These are phyloP conservation scores for Ganoderma leucocontextum DNA, from an alignment of 1,284 basidiomycete species.

Conservation along the genomic window DNA sequence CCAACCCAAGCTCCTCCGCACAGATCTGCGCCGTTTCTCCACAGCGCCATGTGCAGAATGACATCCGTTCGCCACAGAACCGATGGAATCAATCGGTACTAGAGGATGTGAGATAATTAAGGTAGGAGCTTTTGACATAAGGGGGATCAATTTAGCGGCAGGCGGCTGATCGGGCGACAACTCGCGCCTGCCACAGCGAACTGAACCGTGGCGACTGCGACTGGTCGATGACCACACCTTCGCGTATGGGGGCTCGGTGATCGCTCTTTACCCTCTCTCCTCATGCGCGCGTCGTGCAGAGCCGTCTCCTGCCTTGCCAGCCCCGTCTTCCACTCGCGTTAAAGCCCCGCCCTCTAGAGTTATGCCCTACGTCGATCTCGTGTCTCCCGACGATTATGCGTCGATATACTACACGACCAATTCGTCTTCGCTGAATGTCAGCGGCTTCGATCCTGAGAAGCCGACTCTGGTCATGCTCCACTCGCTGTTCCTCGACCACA, in stretches of 20 bases:
- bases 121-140: conserved; percentile 15
- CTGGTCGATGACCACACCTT: background rate
- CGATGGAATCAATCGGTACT: background rate
- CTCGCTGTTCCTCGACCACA: conserved; percentile 70
- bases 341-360: conserved; percentile 14
- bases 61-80: background rate
- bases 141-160: conserved; percentile 21
- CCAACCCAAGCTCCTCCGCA: background rate
- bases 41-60: background rate
- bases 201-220: background rate
- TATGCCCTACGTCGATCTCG: conserved; percentile 79
- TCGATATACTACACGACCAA: conserved; percentile 79
- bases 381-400: conserved; percentile 68
- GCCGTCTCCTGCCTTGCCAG: conserved; percentile 2
- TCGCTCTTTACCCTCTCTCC: conserved; percentile 11
- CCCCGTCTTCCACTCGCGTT: conserved; percentile 16
- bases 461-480: conserved; percentile 73
- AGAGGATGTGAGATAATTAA: conserved; percentile 12
- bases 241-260: background rate
- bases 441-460: conserved; percentile 69
- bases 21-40: background rate
- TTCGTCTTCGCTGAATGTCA: conserved; percentile 60
- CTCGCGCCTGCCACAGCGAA: background rate
- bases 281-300: conserved; percentile 23
- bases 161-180: conserved; percentile 28